These are phyloP conservation scores for Polytrichum formosum DNA, from an alignment of 225 moss, liverwort and hornwort genomes.

Conservation along the genomic window DNA sequence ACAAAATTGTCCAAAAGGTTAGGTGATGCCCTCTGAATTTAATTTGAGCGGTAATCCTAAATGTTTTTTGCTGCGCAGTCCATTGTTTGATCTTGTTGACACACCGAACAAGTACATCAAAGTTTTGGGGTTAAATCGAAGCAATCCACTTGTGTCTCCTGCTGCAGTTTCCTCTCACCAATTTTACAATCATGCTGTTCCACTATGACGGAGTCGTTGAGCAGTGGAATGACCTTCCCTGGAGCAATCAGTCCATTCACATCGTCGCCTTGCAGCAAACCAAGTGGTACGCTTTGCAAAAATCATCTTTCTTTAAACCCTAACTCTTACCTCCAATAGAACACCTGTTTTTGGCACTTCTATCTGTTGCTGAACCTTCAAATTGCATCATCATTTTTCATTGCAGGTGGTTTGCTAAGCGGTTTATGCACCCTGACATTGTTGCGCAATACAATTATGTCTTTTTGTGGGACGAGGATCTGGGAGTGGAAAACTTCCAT, in stretches of 20 bases:
- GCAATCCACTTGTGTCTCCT: background rate
- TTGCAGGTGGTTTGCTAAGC: slow-evolving; percentile 52
- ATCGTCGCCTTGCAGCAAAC: slow-evolving; percentile 43
- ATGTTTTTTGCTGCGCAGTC: background rate
- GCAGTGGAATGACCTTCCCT: slow-evolving; percentile 44
- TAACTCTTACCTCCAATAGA: too few relatives aligned
- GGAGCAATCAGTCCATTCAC: slow-evolving; percentile 43
- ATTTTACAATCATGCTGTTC: slow-evolving; percentile 44
- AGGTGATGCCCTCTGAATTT: background rate
- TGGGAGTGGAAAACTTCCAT: slow-evolving; percentile 43
- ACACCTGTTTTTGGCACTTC: too few relatives aligned
- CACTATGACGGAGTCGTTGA: slow-evolving; percentile 49
- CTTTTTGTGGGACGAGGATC: slow-evolving; percentile 57
- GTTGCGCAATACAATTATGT: slow-evolving; percentile 45
- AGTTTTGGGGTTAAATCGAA: too few relatives aligned
- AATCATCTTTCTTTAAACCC: too few relatives aligned
- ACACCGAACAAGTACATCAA: too few relatives aligned
- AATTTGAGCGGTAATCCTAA: background rate
- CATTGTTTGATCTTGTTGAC: background rate
- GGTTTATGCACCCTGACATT: slow-evolving; percentile 55
- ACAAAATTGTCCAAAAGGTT: slow-evolving; percentile 77
- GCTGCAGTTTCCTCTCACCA: slow-evolving; percentile 39
- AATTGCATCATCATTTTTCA: background rate
- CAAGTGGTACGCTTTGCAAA: slow-evolving; percentile 28
- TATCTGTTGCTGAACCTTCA: too few relatives aligned